Evolutionary conservation across 148 eudicot species (phyloP), one percentile per base, ranked within the genome.

Genomic region (Euryodendron excelsum): DNA sequence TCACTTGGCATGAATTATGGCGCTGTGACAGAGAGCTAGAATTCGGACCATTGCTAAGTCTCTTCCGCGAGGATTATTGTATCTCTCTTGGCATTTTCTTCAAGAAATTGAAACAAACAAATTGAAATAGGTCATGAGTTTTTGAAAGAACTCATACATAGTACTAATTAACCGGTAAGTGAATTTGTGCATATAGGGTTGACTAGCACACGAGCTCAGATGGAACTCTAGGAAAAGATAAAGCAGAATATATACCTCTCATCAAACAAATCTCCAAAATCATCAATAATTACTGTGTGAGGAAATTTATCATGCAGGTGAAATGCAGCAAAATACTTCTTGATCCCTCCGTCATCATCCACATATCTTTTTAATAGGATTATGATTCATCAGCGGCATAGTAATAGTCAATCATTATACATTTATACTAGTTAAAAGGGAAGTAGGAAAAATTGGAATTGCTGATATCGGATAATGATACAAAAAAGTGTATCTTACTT

Each of bases 181-280:
- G 27, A 65, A 23, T 7, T 12, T 1, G 10, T 48, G 52, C 8
- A 39, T 2, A 39, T 39, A 39, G 3, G 44, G 7, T 2, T 39
- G 44, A 3, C 3, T 7, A 39, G 3, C 3, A 39, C 3, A 2
- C 7, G 3, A 7, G 7, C 7, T 39, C 83, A 89, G 80, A 85
- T 91, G 94, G 53, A 93, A 93, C 4, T 90, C 96, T n/a, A n/a
- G 79, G 96, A 85, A 77, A 93, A 93, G 69, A n/a, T n/a, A n/a
- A n/a, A n/a, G n/a, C n/a, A n/a, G n/a, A n/a, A n/a, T n/a, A n/a
- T n/a, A n/a, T n/a, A n/a, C n/a, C n/a, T n/a, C n/a, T n/a, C n/a
- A n/a, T n/a, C n/a, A n/a, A n/a, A n/a, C n/a, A n/a, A n/a, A n/a
- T n/a, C n/a, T n/a, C n/a, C n/a, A n/a, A n/a, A n/a, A n/a, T n/a